Base-by-base conservation (phyloP, 352 stramenopile genomes). In the Phytophthora meadii region DNA sequence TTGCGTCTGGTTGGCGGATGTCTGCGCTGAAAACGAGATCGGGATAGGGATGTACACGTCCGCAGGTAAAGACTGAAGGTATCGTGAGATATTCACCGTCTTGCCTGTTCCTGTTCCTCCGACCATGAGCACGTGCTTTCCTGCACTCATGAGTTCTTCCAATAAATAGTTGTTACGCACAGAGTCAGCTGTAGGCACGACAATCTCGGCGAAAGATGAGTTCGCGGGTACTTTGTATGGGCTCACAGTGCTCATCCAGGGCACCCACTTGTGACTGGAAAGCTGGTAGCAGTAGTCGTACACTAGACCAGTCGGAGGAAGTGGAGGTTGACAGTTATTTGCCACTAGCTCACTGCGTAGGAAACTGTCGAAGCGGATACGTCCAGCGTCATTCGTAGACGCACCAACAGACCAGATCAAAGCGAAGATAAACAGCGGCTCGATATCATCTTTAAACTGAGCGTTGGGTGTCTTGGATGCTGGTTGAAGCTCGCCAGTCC, bases 81-180 rank as follows among this genome's bases (percentile, higher is more conserved):
- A 95, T 14, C 88, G 81, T 11, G 80, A 86, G 52, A 98, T 97
- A 61, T 98, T 98, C 24, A 98, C 89, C 0, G 94, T 98, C 68
- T 99, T 99, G 17, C 95, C 95, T 0, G 95, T 99, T 22, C 95
- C 95, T 0, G 95, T 98, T 11, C 82, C 90, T 10, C 95, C 94
- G 12, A 96, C 91, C 92, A 98, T 98, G 51, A 98, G 77, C n/a
- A 98, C 88, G 59, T 98, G 93, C 68, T 98, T 98, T 60, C 81
- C 78, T 34, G 75, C 70, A 28, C 72, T 79, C 47, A 98, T 82
- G 9, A 98, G 68, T 34, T 89, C 79, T 58, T 98, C 86, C 2
- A 98, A 71, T 9, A 98, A 51, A 63, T 89, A 98, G 9, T 91
- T 98, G 69, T 98, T 98, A 19, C 95, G 88, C 14, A 98, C 92